Evolutionary conservation across 768 basidiomycete species (phyloP).

Genomic region (Hypsizygus marmoreus): DNA sequence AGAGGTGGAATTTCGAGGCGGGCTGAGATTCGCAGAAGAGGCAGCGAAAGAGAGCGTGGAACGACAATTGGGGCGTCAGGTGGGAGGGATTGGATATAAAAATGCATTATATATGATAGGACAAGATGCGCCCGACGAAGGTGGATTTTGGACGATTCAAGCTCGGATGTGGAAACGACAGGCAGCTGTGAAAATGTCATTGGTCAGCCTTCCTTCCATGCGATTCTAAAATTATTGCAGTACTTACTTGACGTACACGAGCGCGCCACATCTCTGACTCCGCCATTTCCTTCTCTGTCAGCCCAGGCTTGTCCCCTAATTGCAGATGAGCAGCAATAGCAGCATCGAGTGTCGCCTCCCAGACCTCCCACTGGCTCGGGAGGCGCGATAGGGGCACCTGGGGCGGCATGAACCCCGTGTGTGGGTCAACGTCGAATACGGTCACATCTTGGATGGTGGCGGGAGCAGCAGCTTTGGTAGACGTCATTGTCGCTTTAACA

Average conservation of each 20-base stretch:
- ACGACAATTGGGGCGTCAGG: constrained; percentile 56
- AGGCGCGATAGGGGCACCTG: not conserved
- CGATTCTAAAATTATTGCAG: not conserved
- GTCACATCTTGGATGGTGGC: constrained; percentile 7
- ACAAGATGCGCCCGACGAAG: constrained; percentile 76
- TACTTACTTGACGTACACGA: constrained; percentile 43
- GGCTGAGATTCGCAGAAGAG: constrained; percentile 69
- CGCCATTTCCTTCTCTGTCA: constrained; percentile 36
- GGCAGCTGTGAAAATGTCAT: constrained; percentile 44
- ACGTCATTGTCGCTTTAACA: not conserved
- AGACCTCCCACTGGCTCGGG: not conserved
- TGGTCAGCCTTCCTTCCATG: not conserved
- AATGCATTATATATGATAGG: constrained; percentile 72
- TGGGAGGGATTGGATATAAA: constrained; percentile 72
- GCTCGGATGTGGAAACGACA: constrained; percentile 44
- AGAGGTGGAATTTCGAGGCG: constrained; percentile 83
- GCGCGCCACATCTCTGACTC: constrained; percentile 48
- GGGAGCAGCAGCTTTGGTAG: not conserved
- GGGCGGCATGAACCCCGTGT: constrained; percentile 19
- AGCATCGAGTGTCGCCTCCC: not conserved
- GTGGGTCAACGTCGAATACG: constrained; percentile 18
- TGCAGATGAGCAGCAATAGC: too few species aligned
- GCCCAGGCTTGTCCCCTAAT: constrained; percentile 50
- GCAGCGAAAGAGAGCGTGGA: constrained; percentile 70
- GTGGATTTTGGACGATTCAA: constrained; percentile 52